Evolutionary conservation across 2,329 filamentous ascomycete genomes (phyloP).

Genomic region (Intubia oerlemansii): DNA sequence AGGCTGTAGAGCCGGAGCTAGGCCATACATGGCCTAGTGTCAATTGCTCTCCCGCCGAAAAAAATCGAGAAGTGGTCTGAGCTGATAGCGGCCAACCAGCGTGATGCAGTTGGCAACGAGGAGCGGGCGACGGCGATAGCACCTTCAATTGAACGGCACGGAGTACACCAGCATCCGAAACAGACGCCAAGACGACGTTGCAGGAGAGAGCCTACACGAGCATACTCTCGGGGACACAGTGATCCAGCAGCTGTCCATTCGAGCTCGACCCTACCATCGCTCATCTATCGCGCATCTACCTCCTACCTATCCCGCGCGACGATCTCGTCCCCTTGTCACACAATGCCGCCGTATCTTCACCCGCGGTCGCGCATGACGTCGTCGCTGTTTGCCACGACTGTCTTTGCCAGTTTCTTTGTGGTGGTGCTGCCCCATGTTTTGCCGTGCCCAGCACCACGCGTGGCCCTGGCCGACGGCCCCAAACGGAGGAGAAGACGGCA

Average conservation of each 20-base stretch:
- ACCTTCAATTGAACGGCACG: neutral
- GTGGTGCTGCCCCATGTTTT: conserved; percentile 78
- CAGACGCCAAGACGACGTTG: neutral
- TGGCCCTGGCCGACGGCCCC: conserved; percentile 50
- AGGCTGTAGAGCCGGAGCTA: neutral
- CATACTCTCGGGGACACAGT: no score
- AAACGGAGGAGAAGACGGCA: conserved; percentile 13
- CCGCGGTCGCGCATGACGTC: conserved; percentile 85
- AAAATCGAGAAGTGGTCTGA: no score
- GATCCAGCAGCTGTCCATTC: no score
- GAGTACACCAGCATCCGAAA: neutral
- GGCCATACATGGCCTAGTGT: neutral
- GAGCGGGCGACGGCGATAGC: no score
- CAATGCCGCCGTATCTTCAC: conserved; percentile 78
- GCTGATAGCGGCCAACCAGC: no score
- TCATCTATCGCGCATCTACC: no score
- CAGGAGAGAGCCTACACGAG: no score
- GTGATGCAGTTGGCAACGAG: no score
- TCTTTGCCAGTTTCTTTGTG: conserved; percentile 76
- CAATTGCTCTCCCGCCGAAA: neutral
- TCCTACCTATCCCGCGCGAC: neutral
- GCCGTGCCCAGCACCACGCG: conserved; percentile 69
- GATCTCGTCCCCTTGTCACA: conserved; percentile 18
- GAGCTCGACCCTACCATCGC: no score
- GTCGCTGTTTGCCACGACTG: conserved; percentile 84